Evolutionary conservation across 495 filamentous ascomycete species (phyloP).

Genomic region (Aspergillus sparsus): DNA sequence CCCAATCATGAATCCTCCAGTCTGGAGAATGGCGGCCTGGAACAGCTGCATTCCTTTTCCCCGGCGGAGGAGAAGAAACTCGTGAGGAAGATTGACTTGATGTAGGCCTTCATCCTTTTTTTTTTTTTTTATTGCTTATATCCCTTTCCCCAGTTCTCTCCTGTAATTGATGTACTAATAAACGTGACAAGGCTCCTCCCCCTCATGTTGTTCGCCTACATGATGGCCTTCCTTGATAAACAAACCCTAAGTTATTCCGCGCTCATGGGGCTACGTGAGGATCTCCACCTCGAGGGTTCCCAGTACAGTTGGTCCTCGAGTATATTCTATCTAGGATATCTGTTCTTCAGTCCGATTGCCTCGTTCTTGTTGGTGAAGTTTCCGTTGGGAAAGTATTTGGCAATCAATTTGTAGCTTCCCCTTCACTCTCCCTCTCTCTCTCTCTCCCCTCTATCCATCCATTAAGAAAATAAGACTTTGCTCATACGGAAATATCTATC

Average conservation of each 20-base stretch:
- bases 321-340: constrained; percentile 62
- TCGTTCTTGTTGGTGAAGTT: constrained; percentile 45
- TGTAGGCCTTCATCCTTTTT: constrained; percentile 3
- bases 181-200: background rate
- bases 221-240: constrained; percentile 56
- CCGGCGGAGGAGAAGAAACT: constrained; percentile 24
- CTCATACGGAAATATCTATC: background rate
- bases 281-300: constrained; percentile 36
- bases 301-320: constrained; percentile 56
- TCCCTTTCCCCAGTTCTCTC: no score
- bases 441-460: background rate
- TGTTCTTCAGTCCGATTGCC: constrained; percentile 45
- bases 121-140: background rate
- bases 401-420: constrained; percentile 46
- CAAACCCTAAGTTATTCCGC: constrained; percentile 40
- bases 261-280: constrained; percentile 46
- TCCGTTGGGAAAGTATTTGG: constrained; percentile 48
- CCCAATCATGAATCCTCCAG: background rate
- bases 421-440: constrained; percentile 7
- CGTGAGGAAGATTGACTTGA: constrained; percentile 30
- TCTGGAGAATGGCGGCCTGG: background rate
- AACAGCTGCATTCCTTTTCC: constrained; percentile 20
- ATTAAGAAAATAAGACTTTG: no score
- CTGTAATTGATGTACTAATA: background rate
- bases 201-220: constrained; percentile 31